A percentile compares a stretch with the other conserved stretches of the same genome.
Conservation (phyloP, 768 basidiomycete genomes). For the Phanerochaete carnosa region DNA sequence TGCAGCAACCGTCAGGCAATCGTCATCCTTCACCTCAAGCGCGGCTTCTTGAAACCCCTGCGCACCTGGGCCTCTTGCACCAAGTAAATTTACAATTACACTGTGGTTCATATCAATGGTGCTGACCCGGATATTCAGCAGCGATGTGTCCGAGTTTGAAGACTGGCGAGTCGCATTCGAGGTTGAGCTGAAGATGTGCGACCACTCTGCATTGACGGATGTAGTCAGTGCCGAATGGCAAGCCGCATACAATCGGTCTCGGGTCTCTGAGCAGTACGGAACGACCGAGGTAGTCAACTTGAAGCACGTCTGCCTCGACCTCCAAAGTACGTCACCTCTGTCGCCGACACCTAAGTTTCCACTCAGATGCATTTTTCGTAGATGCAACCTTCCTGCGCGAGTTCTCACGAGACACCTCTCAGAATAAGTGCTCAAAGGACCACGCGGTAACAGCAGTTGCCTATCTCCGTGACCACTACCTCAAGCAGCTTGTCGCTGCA, state of each 20-base stretch:
- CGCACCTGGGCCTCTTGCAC: background rate
- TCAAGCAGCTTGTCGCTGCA: slow-evolving; percentile 11
- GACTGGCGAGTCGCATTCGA: slow-evolving; percentile 22
- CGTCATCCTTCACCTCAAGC: slow-evolving; percentile 16
- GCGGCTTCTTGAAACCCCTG: slow-evolving; percentile 12
- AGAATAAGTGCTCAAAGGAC: slow-evolving; percentile 12
- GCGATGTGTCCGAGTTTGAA: slow-evolving; percentile 4
- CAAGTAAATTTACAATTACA: too few relatives aligned
- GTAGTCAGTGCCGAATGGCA: slow-evolving; percentile 1
- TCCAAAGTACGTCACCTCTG: slow-evolving; percentile 14
- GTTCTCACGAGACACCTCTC: slow-evolving; percentile 17
- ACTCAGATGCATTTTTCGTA: background rate
- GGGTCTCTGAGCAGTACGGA: slow-evolving; percentile 13
- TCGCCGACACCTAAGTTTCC: background rate
- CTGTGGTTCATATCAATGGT: background rate
- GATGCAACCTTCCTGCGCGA: slow-evolving; percentile 22
- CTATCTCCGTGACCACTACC: slow-evolving; percentile 21
- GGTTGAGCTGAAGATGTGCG: slow-evolving; percentile 20
- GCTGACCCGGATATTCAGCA: background rate
- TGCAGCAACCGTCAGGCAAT: slow-evolving; percentile 20
- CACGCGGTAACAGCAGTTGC: slow-evolving; percentile 18
- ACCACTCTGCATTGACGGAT: slow-evolving; percentile 4
- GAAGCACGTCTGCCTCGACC: slow-evolving; percentile 22
- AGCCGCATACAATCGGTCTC: slow-evolving; percentile 2
- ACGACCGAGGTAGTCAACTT: slow-evolving; percentile 11